Percentiles rank a stretch among this genome's conserved stretches.
Conservation (phyloP, 176 grass and related monocot species). For the Oryza meyeriana region DNA sequence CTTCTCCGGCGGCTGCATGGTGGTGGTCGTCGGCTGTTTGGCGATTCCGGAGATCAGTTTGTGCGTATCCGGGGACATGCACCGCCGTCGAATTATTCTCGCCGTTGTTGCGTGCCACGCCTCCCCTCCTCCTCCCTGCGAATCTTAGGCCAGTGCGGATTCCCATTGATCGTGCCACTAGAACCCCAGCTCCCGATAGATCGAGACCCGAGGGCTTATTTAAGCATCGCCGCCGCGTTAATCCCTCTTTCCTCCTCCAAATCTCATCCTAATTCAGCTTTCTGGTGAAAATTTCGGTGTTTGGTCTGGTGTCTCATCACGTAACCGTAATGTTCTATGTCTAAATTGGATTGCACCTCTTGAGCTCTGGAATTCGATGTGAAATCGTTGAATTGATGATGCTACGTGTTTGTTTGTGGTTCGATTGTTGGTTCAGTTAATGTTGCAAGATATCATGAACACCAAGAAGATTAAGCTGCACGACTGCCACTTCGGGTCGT, state of each 20-base stretch:
- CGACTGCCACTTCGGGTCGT: conserved; percentile 31
- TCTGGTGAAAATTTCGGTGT: background rate
- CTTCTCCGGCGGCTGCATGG: conserved; percentile 1
- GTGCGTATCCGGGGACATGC: conserved; percentile 16
- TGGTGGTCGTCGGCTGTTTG: background rate
- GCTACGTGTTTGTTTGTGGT: background rate
- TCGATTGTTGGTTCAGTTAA: conserved; percentile 7
- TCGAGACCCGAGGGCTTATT: conserved; percentile 26
- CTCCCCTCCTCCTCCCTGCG: background rate
- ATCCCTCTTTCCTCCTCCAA: conserved; percentile 25
- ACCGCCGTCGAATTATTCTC: conserved; percentile 46
- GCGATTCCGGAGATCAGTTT: conserved; percentile 24
- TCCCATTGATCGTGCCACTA: conserved; percentile 23
- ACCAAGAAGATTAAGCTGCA: conserved; percentile 51
- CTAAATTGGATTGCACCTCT: background rate
- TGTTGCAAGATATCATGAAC: conserved; percentile 38
- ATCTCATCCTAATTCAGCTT: background rate
- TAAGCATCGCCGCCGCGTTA: conserved; percentile 9
- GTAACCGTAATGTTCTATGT: background rate
- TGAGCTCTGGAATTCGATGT: background rate
- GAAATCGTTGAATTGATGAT: background rate
- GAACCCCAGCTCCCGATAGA: conserved; percentile 19
- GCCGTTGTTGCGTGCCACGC: conserved; percentile 33
- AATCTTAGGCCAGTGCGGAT: conserved; percentile 30
- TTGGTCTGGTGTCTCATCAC: conserved; percentile 8